Percentiles rank a stretch among this genome's conserved stretches.
These are phyloP conservation scores for Albophoma yamanashiensis DNA, from an alignment of 2,329 filamentous ascomycete species.

Conservation along the genomic window DNA sequence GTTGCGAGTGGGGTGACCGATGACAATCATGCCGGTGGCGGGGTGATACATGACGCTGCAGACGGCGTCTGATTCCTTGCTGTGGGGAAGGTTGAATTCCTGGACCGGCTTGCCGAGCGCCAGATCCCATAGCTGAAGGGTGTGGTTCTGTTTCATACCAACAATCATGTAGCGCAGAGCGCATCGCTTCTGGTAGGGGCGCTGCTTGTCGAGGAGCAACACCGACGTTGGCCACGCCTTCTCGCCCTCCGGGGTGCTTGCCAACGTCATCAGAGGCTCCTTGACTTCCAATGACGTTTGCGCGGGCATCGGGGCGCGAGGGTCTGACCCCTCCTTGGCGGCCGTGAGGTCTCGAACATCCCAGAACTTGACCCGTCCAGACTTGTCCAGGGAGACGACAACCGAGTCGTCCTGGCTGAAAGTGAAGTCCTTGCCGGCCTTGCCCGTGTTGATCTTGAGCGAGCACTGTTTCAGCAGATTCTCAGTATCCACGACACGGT, in stretches of 20 bases:
- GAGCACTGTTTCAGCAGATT: slow-evolving; percentile 78
- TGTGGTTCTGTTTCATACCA: slow-evolving; percentile 98
- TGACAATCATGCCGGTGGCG: slow-evolving; percentile 81
- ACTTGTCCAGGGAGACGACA: slow-evolving; percentile 93
- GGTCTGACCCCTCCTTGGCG: slow-evolving; percentile 38
- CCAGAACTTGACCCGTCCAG: slow-evolving; percentile 95
- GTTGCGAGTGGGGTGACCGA: slow-evolving; percentile 93
- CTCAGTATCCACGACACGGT: slow-evolving; percentile 72
- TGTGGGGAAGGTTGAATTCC: slow-evolving; percentile 91
- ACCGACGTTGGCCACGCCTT: slow-evolving; percentile 97
- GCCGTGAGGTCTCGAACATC: slow-evolving; percentile 73
- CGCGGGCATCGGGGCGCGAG: slow-evolving; percentile 40
- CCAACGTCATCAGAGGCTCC: slow-evolving; percentile 75
- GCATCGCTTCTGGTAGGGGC: slow-evolving; percentile 81
- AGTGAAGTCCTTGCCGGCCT: slow-evolving; percentile 95
- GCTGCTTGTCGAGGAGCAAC: slow-evolving; percentile 89
- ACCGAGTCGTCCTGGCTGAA: slow-evolving; percentile 96
- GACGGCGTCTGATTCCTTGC: slow-evolving; percentile 93
- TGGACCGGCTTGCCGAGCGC: slow-evolving; percentile 91
- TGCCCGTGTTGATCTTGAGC: slow-evolving; percentile 90
- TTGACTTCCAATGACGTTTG: slow-evolving; percentile 64
- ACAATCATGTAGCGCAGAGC: slow-evolving; percentile 93
- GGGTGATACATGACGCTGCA: slow-evolving; percentile 96
- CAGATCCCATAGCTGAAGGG: slow-evolving; percentile 95
- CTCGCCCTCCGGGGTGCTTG: slow-evolving; percentile 75